Base-by-base conservation (phyloP, 352 stramenopile genomes). In the Phytophthora melonis region DNA sequence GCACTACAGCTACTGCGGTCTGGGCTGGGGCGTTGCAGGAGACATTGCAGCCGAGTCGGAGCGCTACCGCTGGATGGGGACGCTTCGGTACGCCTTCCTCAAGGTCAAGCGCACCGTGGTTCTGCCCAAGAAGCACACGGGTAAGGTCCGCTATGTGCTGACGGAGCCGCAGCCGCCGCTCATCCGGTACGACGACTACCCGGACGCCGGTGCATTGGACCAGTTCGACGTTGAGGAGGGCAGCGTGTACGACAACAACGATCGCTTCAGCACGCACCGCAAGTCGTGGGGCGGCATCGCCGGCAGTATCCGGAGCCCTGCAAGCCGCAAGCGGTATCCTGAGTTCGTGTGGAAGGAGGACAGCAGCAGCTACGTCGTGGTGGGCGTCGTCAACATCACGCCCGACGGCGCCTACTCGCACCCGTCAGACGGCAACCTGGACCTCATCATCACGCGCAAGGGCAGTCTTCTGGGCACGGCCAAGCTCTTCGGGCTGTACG, bases 171-270 rank as follows among this genome's bases (percentile, higher is more conserved):
- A 92, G 60, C 85, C 86, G 3, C 72, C 74, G 43, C 77, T 95
- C 7, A 74, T 86, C 36, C 78, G 76, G 41, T 95, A 95, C 75
- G 85, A 92, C 64, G 86, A 95, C 58, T 93, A 93, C 47, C 86
- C 83, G 19, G 86, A 95, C 76, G 72, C 81, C 21, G 88, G 88
- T 21, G 88, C 88, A 1, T 58, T 89, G n/a, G 88, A 95, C 64
- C 88, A 95, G 68, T 95, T 93, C 59, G 88, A 95, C 27, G 81
- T 93, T 60, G 88, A 95, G 34, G 88, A 95, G 80, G 88, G 86
- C 43, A 93, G 81, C 49, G 86, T 93, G 45, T 95, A 95, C 64
- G 86, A 93, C 64, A 76, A 70, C 47, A 76, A 70, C 47, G 80
- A 89, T 21, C 81, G 76, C 30, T 67, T 80, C 18, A 83, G 70